Conservation (phyloP, 345 rosid genomes). For the Reutealis trisperma region DNA sequence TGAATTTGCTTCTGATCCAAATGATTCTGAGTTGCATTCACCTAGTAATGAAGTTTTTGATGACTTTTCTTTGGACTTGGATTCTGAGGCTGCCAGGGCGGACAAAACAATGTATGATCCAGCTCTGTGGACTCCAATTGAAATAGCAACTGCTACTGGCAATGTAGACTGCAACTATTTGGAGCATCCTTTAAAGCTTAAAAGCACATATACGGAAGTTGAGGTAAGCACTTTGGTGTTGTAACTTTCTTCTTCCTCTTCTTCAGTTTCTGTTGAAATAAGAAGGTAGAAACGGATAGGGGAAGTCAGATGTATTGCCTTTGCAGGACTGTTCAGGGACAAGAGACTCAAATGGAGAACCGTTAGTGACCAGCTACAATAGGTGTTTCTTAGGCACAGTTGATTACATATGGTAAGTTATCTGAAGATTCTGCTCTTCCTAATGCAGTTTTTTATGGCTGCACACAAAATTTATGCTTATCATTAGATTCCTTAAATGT, state of each 20-base stretch:
- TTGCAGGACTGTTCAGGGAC: conserved; percentile 67
- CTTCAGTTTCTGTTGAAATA: not conserved
- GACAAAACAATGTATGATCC: conserved; percentile 55
- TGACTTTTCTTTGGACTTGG: conserved; percentile 39
- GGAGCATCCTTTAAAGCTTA: conserved; percentile 76
- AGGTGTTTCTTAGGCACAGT: conserved; percentile 92
- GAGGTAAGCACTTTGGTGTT: conserved; percentile 48
- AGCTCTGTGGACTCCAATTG: conserved; percentile 78
- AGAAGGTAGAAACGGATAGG: not conserved
- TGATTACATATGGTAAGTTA: conserved; percentile 82
- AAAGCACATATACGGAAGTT: conserved; percentile 78
- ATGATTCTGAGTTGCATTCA: conserved; percentile 12
- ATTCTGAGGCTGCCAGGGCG: conserved; percentile 32
- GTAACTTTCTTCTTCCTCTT: not conserved
- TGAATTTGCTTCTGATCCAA: conserved; percentile 24
- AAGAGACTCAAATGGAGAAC: conserved; percentile 77
- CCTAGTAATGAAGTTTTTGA: conserved; percentile 24
- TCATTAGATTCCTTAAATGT: not conserved
- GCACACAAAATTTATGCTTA: not conserved
- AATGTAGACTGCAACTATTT: conserved; percentile 47
- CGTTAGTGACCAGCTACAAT: conserved; percentile 83
- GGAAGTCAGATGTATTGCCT: not conserved
- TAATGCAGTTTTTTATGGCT: not conserved
- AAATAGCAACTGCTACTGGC: conserved; percentile 84
- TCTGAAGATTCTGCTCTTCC: not conserved